These are phyloP conservation scores for Fusarium sp. DNA, from an alignment of 2,329 filamentous ascomycete species.

Conservation along the genomic window DNA sequence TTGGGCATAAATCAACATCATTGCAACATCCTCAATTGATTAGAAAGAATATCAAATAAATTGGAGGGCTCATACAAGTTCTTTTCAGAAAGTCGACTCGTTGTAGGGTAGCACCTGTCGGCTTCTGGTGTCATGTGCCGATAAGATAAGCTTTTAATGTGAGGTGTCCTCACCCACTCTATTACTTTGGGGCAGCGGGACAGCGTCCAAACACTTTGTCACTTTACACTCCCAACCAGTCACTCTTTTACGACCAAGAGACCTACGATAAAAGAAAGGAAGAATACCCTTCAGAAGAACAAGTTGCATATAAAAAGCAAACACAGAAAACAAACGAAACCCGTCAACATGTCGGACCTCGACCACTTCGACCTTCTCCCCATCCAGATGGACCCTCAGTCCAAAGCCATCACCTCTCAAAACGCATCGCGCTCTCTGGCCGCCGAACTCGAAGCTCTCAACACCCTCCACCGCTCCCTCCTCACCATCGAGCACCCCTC, in stretches of 20 bases:
- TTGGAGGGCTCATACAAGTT: not conserved
- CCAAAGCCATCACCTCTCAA: constrained; percentile 75
- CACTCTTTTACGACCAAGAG: constrained; percentile 26
- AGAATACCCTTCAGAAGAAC: not conserved
- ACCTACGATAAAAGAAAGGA: not conserved
- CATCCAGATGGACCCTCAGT: constrained; percentile 82
- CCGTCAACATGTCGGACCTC: constrained; percentile 64
- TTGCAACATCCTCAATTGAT: not conserved
- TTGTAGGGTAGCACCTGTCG: constrained; percentile 32
- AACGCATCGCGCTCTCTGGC: constrained; percentile 64
- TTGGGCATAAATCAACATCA: not conserved
- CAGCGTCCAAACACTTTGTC: constrained; percentile 7
- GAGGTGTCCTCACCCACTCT: constrained; percentile 50
- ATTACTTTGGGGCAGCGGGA: constrained; percentile 3
- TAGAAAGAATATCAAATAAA: not conserved
- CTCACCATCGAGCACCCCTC: constrained; percentile 66
- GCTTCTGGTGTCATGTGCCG: constrained; percentile 50
- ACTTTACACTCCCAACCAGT: constrained; percentile 29
- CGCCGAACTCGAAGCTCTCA: constrained; percentile 78
- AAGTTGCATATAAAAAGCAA: not conserved
- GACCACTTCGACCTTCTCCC: constrained; percentile 86
- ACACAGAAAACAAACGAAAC: constrained; percentile 1
- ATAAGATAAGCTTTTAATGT: constrained; percentile 54
- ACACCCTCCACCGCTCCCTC: constrained; percentile 80
- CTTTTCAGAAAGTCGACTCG: not conserved